phyloP scores from a whole-genome alignment of 495 filamentous ascomycete species.

The Talaromyces wortmannii region DNA sequence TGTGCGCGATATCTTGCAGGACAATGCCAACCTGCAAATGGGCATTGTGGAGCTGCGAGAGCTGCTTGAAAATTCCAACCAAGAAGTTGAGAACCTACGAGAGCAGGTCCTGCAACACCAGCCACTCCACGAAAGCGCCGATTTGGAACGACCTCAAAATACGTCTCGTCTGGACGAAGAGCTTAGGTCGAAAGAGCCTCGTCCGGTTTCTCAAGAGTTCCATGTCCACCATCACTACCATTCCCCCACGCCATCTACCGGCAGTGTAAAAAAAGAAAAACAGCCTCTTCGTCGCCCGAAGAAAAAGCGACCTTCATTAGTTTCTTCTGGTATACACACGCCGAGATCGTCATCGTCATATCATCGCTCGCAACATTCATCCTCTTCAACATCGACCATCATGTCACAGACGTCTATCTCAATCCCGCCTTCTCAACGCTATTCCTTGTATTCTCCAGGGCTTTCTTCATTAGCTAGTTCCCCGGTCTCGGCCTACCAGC shows the following conservation, averaged over 20 bases:
- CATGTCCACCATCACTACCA: conserved; percentile 95
- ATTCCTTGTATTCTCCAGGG: conserved; percentile 62
- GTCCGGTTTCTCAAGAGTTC: conserved; percentile 59
- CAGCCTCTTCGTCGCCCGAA: conserved; percentile 48
- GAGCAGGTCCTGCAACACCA: conserved; percentile 81
- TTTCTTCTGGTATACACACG: conserved; percentile 43
- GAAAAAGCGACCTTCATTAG: conserved; percentile 56
- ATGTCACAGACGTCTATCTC: conserved; percentile 58
- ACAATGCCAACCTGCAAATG: conserved; percentile 88
- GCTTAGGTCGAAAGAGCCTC: conserved; percentile 47
- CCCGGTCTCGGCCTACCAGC: conserved; percentile 65
- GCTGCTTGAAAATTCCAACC: conserved; percentile 87
- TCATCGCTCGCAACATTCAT: conserved; percentile 33
- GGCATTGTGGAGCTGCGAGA: conserved; percentile 86
- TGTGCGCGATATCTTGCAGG: conserved; percentile 89
- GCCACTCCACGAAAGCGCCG: conserved; percentile 39
- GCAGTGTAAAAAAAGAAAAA: conserved; percentile 41
- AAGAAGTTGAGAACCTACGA: conserved; percentile 80
- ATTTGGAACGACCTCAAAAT: conserved; percentile 12
- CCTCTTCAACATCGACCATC: conserved; percentile 49
- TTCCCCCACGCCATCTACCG: conserved; percentile 41
- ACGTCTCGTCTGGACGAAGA: conserved; percentile 56
- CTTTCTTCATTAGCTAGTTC: conserved; percentile 75
- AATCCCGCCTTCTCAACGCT: conserved; percentile 47
- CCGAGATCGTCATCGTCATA: conserved; percentile 28